Evolutionary conservation across 2,329 filamentous ascomycete species (phyloP), one percentile per base, ranked within the genome.

Genomic region (Echinosphaeria canescens): DNA sequence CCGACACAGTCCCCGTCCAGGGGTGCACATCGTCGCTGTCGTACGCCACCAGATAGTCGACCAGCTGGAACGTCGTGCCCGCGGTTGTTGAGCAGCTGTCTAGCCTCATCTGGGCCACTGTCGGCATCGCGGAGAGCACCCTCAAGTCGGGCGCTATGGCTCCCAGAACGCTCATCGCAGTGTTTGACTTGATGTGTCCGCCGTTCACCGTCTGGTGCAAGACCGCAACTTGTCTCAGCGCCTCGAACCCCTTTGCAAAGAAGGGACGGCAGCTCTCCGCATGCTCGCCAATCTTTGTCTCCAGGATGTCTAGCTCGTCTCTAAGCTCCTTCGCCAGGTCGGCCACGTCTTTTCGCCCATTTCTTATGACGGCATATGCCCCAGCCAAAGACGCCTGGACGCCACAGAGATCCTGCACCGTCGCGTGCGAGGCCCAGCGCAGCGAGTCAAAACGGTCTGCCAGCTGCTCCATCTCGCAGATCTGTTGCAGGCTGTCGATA

Each of bases 371-470:
- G 11, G 50, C 47, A 31, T 71, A 71, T 3, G 61, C 62, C 29
- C 59, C 54, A 12, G 59, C 51, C 12, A 75, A 51, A 1, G 64
- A 61, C 10, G 47, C 46, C 39, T 62, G 59, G 13, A 68, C 56
- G 24, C 54, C 57, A 5, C 54, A 49, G 9, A 74, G 47, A 15
- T 64, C 62, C 2, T 46, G 27, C 6, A 69, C 49, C 3, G 56
- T 51, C 9, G 59, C 56, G 13, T 54, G 50, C 2, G 58, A 55
- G 37, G 56, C 66, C 68, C 65, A 72, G 34, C 61, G 57, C 15
- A 74, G 43, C 17, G 49, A 42, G 42, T 76, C 71, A 30, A 76
- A 75, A 26, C 65, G 54, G 2, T 43, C 43, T 2, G 65, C 67
- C 4, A 76, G 50, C 9, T 49, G 48, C 34, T 70, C 59, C 37